Evolutionary conservation across 371 early-diverging fungal species (phyloP), one percentile per base, ranked within the genome.

Genomic region (Apophysomyces variabilis): DNA sequence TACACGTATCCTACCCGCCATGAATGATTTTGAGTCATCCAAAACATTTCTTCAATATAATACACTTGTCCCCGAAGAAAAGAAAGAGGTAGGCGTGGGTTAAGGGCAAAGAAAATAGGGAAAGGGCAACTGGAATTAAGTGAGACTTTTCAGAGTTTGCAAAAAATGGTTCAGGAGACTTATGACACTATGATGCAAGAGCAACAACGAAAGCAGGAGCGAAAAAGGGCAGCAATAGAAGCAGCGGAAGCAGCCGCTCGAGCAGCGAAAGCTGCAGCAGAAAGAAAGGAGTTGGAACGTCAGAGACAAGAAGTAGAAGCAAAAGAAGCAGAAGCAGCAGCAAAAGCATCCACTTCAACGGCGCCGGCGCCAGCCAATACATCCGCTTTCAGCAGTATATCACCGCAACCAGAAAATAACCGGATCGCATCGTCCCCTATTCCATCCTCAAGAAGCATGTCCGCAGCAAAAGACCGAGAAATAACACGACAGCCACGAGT

Each of bases 1-100:
- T 26, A 64, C 66, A 18, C 72, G 64, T 36, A 72, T 74, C 11
- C 38, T 82, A 16, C 71, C 75, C 38, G 66, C 65, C 14, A 57
- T 76, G 62, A 57, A 70, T 35, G 82, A 82, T 44, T 82, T 65
- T 66, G 78, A 77, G 38, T 74, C 82, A 8, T 77, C 79, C 26
- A 54, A 62, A 7, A 58, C 69, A 13, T 82, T 82, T 61, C 18
- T 79, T 13, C 66, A 82, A 38, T 82, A 77, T 38, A 82, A 82
- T 44, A 43, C 76, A 13, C 60, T 74, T 9, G 18, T 79, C 9
- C 37, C 69, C 4, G 76, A 77, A 13, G 58, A 70, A 11, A 69
- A 71, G 60, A 77, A 73, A 61, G 62, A 74, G 72, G 82, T 82
- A 77, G 32, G 32, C 3, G 32, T 26, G 32, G 32, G 32, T 26